phyloP scores from a whole-genome alignment of 1,284 basidiomycete genomes.

The Boletellus deceptivus region DNA sequence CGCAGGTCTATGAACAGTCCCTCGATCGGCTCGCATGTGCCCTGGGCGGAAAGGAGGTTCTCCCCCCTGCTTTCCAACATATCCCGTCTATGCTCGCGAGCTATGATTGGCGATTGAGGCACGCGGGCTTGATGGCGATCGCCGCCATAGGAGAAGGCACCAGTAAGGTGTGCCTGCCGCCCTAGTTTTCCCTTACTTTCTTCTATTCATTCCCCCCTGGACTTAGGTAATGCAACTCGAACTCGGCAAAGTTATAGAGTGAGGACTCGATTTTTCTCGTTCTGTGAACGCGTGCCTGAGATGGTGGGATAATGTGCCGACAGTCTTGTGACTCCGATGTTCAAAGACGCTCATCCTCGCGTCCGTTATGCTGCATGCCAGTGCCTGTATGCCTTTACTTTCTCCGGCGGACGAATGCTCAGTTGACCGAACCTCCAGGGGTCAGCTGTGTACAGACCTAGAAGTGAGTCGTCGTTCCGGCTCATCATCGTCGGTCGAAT shows the following conservation, averaged over 20 bases:
- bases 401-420: slow-evolving; percentile 1
- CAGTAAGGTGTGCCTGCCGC: slow-evolving; percentile 44
- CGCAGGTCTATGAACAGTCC: slow-evolving; percentile 75
- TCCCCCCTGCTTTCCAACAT: slow-evolving; percentile 74
- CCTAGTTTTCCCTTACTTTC: background rate
- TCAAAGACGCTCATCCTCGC: slow-evolving; percentile 74
- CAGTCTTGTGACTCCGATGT: slow-evolving; percentile 73
- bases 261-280: slow-evolving; percentile 23
- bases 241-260: slow-evolving; percentile 74
- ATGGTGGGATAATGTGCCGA: background rate
- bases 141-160: slow-evolving; percentile 78
- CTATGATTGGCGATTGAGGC: slow-evolving; percentile 79
- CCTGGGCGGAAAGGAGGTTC: slow-evolving; percentile 65
- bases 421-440: slow-evolving; percentile 41
- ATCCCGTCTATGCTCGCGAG: slow-evolving; percentile 76
- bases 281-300: slow-evolving; percentile 1
- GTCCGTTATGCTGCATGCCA: slow-evolving; percentile 85
- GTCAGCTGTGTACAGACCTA: slow-evolving; percentile 81
- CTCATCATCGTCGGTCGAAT: background rate
- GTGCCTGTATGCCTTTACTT: slow-evolving; percentile 57
- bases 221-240: slow-evolving; percentile 70
- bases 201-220: background rate
- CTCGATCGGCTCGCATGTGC: slow-evolving; percentile 75
- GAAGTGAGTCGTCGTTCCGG: slow-evolving; percentile 48
- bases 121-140: slow-evolving; percentile 80